Base-by-base conservation (phyloP, 257 asterid genomes). In the Solanum chmielewskii region DNA sequence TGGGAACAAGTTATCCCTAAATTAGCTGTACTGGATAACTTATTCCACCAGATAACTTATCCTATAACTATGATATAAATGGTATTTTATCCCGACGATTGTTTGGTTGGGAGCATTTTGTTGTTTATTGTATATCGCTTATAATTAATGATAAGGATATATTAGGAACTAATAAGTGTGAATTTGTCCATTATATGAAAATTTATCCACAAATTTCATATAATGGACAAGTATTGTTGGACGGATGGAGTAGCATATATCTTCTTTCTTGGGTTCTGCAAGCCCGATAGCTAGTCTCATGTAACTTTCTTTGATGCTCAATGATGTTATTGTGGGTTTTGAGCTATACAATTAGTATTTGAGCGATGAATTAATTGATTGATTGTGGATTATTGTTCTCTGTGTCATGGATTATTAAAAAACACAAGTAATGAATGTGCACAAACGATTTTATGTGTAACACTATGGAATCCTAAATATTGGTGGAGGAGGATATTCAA, bases 1-100 rank as follows among this genome's bases (percentile, higher is more conserved):
- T 20, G n/a, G 11, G 1, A 18, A 0, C 25, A 56, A 56, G 8
- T 56, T 56, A 56, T 23, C 1, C 6, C 3, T 1, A 0, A 20
- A 1, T 59, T 59, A 59, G 21, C 21, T 59, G 21, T 59, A 56
- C 20, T 20, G 8, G 2, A 21, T 3, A 21, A 21, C 27, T 59
- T 59, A 59, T 21, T 21, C 4, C 9, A 59, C 5, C 12, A 33
- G 4, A 31, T 31, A 31, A 3, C 33, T 31, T 31, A 31, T 31
- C 4, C 33, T 31, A 31, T 31, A 0, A 31, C 31, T 3, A 3
- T 3, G 4, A 3, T 33, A 33, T 33, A 33, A 33, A 0, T 33
- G 35, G 35, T 0, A 33, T 33, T 33, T 33, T 33, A 4, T 33
- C 35, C 35, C 35, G 35, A 33, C 5, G 1, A 33, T 33, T 33